Base-by-base conservation (phyloP, 192 early-diverging fungal species). In the Coemansia javaensis region DNA sequence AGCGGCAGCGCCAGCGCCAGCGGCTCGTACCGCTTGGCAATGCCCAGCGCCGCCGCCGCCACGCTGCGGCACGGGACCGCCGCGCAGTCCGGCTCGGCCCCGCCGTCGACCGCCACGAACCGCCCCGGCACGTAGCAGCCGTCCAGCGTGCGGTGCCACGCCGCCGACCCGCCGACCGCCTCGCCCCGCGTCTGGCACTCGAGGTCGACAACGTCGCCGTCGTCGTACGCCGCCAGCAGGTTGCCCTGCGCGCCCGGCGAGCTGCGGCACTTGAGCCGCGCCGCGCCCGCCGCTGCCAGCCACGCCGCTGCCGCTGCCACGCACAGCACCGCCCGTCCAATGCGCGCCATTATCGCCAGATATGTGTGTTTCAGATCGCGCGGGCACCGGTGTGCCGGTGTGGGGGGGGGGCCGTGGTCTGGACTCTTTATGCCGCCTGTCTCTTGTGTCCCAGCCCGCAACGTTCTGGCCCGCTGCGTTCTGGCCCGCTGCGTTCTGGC, bases 191-290 rank as follows among this genome's bases (percentile, higher is more conserved):
- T 34, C 21, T 48, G 42, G 62, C 62, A 65, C 20, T 35, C 32
- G 2, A 65, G 30, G 23, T 31, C 27, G 6, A 53, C 17, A 3
- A 47, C 21, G 15, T 47, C 44, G 3, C 37, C 14, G 44, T 47
- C 39, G 8, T 20, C 44, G 38, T 52, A 57, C 12, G 44, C 13
- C 7, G 13, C 17, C 7, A 49, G 24, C 31, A 53, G 32, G 24
- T 58, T 34, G 4, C 44, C 55, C 17, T 9, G 9, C n/a, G 34
- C 5, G 11, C 28, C 38, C 28, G 54, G 42, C 25, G 41, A 12
- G 22, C 44, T 57, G 49, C 44, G 55, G 28, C 63, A 66, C 34
- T 31, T 38, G n/a, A 56, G 36, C 39, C 28, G 51, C 35, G 4
- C 18, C 17, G 4, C 10, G 8, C 28, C 24, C 11, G 11, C 17